Evolutionary conservation across 352 stramenopile species (phyloP), one percentile per base, ranked within the genome.

Genomic region (Globisporangium barbulae): DNA sequence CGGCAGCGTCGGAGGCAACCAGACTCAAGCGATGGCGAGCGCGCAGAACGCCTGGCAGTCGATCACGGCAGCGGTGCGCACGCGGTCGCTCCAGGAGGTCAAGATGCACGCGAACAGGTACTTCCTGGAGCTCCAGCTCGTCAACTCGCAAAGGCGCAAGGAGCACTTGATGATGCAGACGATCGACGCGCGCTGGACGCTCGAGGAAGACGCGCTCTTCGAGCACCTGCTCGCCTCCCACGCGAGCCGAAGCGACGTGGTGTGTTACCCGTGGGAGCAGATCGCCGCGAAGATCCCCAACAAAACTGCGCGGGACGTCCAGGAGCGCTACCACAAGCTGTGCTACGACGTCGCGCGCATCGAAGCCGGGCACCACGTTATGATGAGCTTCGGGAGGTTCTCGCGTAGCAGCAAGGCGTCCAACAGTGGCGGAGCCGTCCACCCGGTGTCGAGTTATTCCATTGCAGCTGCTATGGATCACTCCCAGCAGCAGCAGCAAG

Each of bases 331-430:
- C 66, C 67, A 83, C 59, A 88, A 89, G 74, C 83, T 92, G 31
- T 89, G 85, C 58, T 80, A 89, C 53, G 85, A 94, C 59, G 66
- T 94, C 8, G 74, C 78, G n/a, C 70, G 76, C 13, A 92, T 94
- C 47, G 83, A 94, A 58, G 71, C 57, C 17, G 81, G 81, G 0
- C 74, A 89, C 45, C 80, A 90, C 33, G 71, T 90, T 2, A 78
- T 70, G 31, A 91, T 89, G 79, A 72, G 83, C 39, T 63, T 84
- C 3, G 73, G 68, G 5, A 70, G 79, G 25, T 72, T 66, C 28
- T 55, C 66, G n/a, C 61, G 68, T 41, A 54, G 73, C 5, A 69
- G 58, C 0, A 72, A 68, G 30, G 59, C 65, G 9, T 39, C 44
- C 44, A 53, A 64, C 39, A 64, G 45, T 35, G 50, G 60, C 5